Base-by-base conservation (phyloP, 768 basidiomycete species). In the Phlegmacium glaucopus region DNA sequence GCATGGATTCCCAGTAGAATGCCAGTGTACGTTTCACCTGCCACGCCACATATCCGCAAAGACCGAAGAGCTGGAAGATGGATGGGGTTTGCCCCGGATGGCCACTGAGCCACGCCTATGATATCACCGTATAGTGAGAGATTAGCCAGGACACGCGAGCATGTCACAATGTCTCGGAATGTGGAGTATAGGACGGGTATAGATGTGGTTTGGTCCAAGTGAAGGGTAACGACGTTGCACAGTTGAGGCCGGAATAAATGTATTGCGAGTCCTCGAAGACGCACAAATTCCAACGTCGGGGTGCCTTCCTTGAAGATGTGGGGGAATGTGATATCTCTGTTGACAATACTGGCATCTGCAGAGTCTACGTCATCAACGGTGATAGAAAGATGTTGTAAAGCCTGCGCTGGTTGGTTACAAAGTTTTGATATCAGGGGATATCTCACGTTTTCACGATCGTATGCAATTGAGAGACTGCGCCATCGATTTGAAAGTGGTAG, bases 51-150 rank as follows among this genome's bases (percentile, higher is more conserved):
- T 37, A 79, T 65, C 26, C 75, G 66, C 39, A 80, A 59, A 2
- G 72, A 71, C 8, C 58, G 61, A 28, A 80, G 61, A 26, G 52
- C 54, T 5, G 71, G 71, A 32, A 75, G 49, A 13, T 53, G 16
- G n/a, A 75, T 55, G 0, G 54, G 53, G 32, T 62, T 56, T 15
- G 26, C 28, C 11, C 47, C 43, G 18, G 47, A 46, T 9, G 67
- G 57, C 69, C 70, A 72, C 1, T 47, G 27, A 2, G 54, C 52
- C 13, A 40, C 43, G 28, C 36, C 40, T 45, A 76, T 59, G 12
- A 76, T 65, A 29, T 77, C 69, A 12, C 76, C 77, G 36, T 71
- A 66, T 10, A 78, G 50, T 18, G 75, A 77, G 18, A 79, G 64
- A 54, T 76, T 57, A 10, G 60, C 53, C 9, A 79, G 62, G 26